phyloP scores from a whole-genome alignment of 345 rosid species.

The Acer negundo region DNA sequence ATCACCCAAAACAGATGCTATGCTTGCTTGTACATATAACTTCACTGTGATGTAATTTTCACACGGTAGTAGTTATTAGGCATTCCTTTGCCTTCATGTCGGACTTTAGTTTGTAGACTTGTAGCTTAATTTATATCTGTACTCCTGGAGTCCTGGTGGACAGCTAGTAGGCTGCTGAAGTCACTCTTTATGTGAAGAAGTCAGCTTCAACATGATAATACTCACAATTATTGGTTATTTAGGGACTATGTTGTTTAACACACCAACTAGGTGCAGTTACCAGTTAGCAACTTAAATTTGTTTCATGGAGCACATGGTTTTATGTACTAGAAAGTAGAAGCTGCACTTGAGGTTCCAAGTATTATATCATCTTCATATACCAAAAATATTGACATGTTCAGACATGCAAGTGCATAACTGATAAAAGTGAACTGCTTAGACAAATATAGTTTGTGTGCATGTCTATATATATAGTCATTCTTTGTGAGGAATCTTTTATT shows the following conservation, averaged over 20 bases:
- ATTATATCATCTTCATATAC: too few species aligned
- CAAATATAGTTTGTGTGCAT: neutral
- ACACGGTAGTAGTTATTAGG: neutral
- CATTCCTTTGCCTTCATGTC: neutral
- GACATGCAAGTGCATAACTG: neutral
- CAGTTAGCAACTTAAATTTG: neutral
- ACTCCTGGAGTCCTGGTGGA: neutral
- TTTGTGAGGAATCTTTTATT: neutral
- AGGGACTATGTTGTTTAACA: neutral
- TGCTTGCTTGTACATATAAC: neutral
- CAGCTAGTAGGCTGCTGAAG: neutral
- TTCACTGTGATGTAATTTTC: too few species aligned
- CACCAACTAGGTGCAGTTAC: neutral
- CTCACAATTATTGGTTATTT: neutral
- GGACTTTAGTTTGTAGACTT: neutral
- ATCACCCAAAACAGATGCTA: neutral
- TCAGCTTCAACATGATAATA: conserved; percentile 5
- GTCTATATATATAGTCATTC: neutral
- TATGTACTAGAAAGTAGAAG: too few species aligned
- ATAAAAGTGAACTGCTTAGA: neutral
- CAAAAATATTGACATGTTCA: neutral
- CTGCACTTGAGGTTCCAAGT: too few species aligned
- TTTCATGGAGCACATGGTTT: neutral
- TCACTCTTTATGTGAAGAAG: neutral
- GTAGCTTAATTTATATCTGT: too few species aligned